Base-by-base conservation (phyloP, 768 basidiomycete genomes). In the Tulasnella sp. region DNA sequence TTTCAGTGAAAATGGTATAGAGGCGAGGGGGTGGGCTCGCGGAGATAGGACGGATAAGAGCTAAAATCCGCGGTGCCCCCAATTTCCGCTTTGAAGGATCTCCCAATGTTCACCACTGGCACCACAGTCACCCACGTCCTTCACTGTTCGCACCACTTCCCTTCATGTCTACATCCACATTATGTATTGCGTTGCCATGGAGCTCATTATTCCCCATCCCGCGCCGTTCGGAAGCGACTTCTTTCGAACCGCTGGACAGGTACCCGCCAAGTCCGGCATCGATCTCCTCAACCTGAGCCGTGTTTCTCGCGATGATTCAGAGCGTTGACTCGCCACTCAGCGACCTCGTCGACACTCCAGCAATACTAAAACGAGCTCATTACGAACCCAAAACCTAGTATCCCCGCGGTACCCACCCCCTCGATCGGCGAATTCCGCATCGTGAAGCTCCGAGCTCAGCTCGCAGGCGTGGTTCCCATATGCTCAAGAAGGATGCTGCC, bases 361-460 rank as follows among this genome's bases (percentile, higher is more conserved):
- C 21, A 52, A 24, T 52, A 52, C 48, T 52, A 52, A 52, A 52
- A 21, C 21, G 48, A 52, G 4, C 48, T 24, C 48, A 24, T 24
- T 24, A 52, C 24, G 3, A n/a, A 52, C 18, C 10, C 42, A 44
- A 14, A 44, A 44, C 42, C 14, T 12, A 44, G 2, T 16, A 14
- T 44, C 42, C 42, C 9, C 10, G 14, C 42, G n/a, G 42, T 14
- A 58, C 34, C 14, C 27, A 27, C 31, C 34, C 27, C 62, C 34
- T 68, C 34, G 16, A 9, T 68, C 62, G 62, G 62, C 62, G 62
- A 68, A 68, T 68, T 34, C 62, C 62, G 62, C 62, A 68, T 68
- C 62, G 62, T 68, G n/a, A 68, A 27, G 62, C 34, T 68, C 62
- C 62, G 62, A 68, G 62, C 62, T 68, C 62, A 68, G 27, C 62